phyloP scores from a whole-genome alignment of 805 yeast genomes.

The Candida andamanensis region DNA sequence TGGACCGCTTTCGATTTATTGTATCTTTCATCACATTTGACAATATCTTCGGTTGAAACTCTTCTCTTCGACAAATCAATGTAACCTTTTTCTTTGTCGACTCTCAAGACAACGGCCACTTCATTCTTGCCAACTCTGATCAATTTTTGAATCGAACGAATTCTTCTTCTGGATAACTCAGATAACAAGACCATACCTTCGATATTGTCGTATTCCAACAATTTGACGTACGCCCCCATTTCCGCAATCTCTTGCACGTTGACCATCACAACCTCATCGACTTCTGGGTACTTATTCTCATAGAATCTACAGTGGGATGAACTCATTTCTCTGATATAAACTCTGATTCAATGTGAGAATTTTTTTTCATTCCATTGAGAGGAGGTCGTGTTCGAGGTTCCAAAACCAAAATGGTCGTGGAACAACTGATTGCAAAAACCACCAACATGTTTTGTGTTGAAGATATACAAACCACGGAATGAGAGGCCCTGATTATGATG shows the following conservation, averaged over 20 bases:
- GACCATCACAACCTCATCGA: constrained; percentile 98
- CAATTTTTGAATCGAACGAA: constrained; percentile 93
- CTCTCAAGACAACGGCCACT: constrained; percentile 96
- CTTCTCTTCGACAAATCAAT: constrained; percentile 96
- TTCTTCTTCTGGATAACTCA: constrained; percentile 97
- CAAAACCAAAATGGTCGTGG: no score
- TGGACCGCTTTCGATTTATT: constrained; percentile 96
- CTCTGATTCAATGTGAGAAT: no score
- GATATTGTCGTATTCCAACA: constrained; percentile 94
- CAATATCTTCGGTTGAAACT: constrained; percentile 95
- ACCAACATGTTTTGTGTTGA: constrained; percentile 4
- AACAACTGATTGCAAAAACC: no score
- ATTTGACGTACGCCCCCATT: constrained; percentile 98
- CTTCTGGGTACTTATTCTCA: constrained; percentile 97
- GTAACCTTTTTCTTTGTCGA: constrained; percentile 97
- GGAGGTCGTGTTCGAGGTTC: no score
- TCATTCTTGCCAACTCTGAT: constrained; percentile 98
- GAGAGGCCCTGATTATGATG: no score
- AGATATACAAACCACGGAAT: no score
- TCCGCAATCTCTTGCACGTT: constrained; percentile 98
- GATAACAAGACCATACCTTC: constrained; percentile 97
- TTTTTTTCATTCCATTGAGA: no score
- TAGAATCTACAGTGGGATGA: constrained; percentile 91
- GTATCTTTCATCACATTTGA: constrained; percentile 95
- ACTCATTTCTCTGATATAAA: no score